Evolutionary conservation across 1,284 basidiomycete species (phyloP), one percentile per base, ranked within the genome.

Genomic region (Puccinia horiana): DNA sequence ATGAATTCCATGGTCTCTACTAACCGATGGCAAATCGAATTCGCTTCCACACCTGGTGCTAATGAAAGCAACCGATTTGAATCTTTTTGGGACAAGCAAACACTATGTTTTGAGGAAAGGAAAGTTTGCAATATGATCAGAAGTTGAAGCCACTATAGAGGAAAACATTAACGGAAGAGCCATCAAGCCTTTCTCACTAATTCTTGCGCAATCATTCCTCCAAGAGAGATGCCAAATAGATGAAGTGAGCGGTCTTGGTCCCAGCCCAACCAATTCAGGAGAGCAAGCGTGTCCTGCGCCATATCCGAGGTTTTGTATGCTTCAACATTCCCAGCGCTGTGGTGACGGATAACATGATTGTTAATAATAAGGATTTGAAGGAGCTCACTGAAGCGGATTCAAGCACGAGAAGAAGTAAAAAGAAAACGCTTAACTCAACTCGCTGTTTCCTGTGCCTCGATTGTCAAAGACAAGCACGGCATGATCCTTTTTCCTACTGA

Each of bases 391-490:
- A 44, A 67, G 3, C 4, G 12, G 18, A 40, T 16, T 67, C 40
- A 16, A 8, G 9, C 32, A 67, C 18, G 16, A 44, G 32, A 37
- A 40, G 18, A 40, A 2, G 29, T n/a, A 67, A 23, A 5, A 20
- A 16, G 16, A n/a, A n/a, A n/a, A n/a, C n/a, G n/a, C n/a, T n/a
- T 35, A 16, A 74, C 72, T 54, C 72, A 74, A 49, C 26, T 23
- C 8, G 52, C 74, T 86, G 0, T 93, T 90, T 6, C 94, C 93
- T 0, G 93, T 93, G 0, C 94, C 94, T 56, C 94, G 90, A 85
- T 96, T 95, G 86, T 96, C 94, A 84, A 95, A 93, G 0, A 94
- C 93, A 1, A 96, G 88, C 11, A 91, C 88, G 0, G 91, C 91
- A 83, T 92, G 88, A 26, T 83, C 82, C 0, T 84, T 80, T 18